Evolutionary conservation across 2,329 filamentous ascomycete genomes (phyloP).

Genomic region (Monilinia fructicola): DNA sequence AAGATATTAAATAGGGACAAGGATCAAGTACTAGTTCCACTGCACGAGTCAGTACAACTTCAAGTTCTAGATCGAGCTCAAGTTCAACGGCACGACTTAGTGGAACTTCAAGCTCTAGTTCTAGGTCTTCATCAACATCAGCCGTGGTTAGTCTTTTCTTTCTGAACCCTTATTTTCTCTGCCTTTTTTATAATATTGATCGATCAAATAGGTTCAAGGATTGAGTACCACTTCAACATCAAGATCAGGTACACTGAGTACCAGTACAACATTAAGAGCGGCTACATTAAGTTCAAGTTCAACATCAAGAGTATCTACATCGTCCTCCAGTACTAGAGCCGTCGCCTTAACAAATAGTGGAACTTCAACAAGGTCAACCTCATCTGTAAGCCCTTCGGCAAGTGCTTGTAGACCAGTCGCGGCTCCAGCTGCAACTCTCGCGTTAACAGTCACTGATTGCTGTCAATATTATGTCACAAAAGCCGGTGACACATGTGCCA

Average conservation of each 20-base stretch:
- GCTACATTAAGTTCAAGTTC: not conserved
- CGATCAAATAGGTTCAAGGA: too few species aligned
- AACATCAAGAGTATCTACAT: not conserved
- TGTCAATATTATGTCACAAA: slow-evolving; percentile 3
- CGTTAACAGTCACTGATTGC: not conserved
- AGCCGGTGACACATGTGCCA: slow-evolving; percentile 4
- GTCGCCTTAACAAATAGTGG: not conserved
- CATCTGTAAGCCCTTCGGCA: not conserved
- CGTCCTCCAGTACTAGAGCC: not conserved
- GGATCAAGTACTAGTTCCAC: not conserved
- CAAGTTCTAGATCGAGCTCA: too few species aligned
- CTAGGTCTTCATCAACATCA: too few species aligned
- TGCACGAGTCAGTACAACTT: too few species aligned
- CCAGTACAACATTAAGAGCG: not conserved
- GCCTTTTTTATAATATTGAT: too few species aligned
- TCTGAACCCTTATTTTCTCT: too few species aligned
- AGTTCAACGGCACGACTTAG: too few species aligned
- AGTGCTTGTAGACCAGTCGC: slow-evolving; percentile 1
- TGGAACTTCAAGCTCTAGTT: too few species aligned
- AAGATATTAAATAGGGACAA: not conserved
- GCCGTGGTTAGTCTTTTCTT: too few species aligned
- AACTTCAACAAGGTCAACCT: not conserved
- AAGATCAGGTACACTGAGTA: not conserved
- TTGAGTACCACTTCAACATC: not conserved
- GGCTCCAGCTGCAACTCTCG: not conserved